Percentiles rank a stretch among this genome's conserved stretches.
phyloP scores from a whole-genome alignment of 164 flowering plant species.

The grape (Vitis vinifera) region DNA sequence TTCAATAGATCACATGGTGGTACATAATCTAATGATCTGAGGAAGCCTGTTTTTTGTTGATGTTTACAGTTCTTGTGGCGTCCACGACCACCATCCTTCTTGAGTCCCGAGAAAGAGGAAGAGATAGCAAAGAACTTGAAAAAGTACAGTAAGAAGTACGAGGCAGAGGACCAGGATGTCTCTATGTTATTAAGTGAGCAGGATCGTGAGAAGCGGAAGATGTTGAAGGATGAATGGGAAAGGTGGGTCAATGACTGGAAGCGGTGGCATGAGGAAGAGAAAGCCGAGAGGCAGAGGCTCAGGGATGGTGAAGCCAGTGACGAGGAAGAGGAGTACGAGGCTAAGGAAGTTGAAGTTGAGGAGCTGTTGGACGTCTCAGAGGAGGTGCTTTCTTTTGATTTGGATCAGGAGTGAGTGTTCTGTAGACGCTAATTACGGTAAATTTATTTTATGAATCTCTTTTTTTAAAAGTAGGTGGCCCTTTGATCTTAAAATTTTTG shows the following conservation, averaged over 20 bases:
- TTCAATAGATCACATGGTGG: not conserved
- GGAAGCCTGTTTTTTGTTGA: not conserved
- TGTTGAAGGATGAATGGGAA: slow-evolving; percentile 88
- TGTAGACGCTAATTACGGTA: too few relatives aligned
- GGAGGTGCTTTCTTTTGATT: slow-evolving; percentile 57
- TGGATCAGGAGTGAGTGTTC: slow-evolving; percentile 46
- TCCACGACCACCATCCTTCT: slow-evolving; percentile 82
- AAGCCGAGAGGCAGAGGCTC: slow-evolving; percentile 49
- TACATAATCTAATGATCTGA: not conserved
- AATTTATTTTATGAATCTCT: too few relatives aligned
- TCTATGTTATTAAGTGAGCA: slow-evolving; percentile 81
- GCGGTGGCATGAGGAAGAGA: slow-evolving; percentile 72
- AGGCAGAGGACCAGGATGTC: slow-evolving; percentile 94
- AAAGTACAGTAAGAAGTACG: slow-evolving; percentile 94
- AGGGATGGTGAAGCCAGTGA: slow-evolving; percentile 96
- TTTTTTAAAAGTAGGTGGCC: too few relatives aligned
- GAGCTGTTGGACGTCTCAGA: slow-evolving; percentile 68
- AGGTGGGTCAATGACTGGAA: slow-evolving; percentile 77
- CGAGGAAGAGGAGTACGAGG: slow-evolving; percentile 93
- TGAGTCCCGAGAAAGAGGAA: slow-evolving; percentile 86
- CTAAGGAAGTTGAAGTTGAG: slow-evolving; percentile 90
- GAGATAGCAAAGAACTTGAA: slow-evolving; percentile 91
- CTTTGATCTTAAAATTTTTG: too few relatives aligned
- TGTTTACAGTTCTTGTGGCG: slow-evolving; percentile 80
- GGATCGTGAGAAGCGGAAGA: slow-evolving; percentile 82